A percentile compares a stretch with the other conserved stretches of the same genome.
Evolutionary conservation across 148 eudicot species (phyloP).

Genomic region (Nepenthes gracilis): DNA sequence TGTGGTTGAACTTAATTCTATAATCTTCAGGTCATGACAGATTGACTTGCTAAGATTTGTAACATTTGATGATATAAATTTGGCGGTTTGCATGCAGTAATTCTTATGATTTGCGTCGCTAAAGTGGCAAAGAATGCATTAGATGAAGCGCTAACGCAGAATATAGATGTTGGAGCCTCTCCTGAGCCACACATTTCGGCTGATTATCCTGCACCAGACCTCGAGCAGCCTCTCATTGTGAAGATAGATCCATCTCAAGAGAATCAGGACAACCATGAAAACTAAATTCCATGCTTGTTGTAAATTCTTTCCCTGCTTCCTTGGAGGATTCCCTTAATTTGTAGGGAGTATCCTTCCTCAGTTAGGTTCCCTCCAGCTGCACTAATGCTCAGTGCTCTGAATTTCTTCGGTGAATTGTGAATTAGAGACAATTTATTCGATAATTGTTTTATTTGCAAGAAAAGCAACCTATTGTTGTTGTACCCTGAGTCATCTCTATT

Average conservation of each 20-base stretch:
- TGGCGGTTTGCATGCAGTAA: constrained; percentile 31
- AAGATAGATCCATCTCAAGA: constrained; percentile 33
- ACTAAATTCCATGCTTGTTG: constrained; percentile 8
- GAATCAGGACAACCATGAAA: constrained; percentile 26
- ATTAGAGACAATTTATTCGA: too few relatives aligned
- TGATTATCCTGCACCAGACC: constrained; percentile 18
- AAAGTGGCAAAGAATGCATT: constrained; percentile 80
- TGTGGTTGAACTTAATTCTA: too few relatives aligned
- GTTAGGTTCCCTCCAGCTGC: too few relatives aligned
- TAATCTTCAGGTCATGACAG: too few relatives aligned
- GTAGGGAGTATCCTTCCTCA: too few relatives aligned
- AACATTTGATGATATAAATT: background rate
- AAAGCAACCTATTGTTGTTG: too few relatives aligned
- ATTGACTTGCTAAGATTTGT: too few relatives aligned
- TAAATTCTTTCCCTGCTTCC: constrained; percentile 23
- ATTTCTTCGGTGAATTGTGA: too few relatives aligned
- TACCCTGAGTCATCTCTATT: too few relatives aligned
- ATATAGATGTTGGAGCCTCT: constrained; percentile 20
- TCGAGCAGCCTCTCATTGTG: constrained; percentile 47
- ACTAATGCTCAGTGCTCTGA: too few relatives aligned
- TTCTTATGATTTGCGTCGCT: constrained; percentile 54
- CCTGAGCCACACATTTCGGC: constrained; percentile 22
- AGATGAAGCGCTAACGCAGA: constrained; percentile 73
- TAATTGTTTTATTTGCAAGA: too few relatives aligned
- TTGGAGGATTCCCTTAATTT: too few relatives aligned